Evolutionary conservation across 2,329 filamentous ascomycete genomes (phyloP).

Genomic region (Hysterium pulicare): DNA sequence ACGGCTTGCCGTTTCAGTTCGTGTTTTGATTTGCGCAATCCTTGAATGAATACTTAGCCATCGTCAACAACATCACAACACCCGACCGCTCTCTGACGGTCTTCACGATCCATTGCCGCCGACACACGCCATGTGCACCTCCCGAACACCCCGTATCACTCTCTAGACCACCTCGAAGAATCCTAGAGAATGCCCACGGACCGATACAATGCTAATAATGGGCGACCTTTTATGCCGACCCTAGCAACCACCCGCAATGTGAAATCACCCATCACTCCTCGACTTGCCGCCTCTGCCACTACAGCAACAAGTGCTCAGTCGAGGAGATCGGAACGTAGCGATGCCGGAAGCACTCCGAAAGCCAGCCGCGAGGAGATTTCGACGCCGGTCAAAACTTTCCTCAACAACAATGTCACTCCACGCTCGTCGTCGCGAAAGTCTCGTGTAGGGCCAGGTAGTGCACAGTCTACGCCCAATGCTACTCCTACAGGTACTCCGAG

Average conservation of each 20-base stretch:
- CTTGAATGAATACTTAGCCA: too few species aligned
- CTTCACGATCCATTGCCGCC: neutral
- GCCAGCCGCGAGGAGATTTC: conserved; percentile 49
- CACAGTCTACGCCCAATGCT: conserved; percentile 61
- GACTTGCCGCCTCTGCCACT: conserved; percentile 45
- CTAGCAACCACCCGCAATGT: conserved; percentile 59
- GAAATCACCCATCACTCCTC: conserved; percentile 54
- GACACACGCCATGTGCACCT: neutral
- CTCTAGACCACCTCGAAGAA: neutral
- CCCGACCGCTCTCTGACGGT: too few species aligned
- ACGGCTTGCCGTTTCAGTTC: neutral
- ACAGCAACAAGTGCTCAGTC: conserved; percentile 31
- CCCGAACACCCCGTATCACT: neutral
- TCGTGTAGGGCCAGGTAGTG: conserved; percentile 61
- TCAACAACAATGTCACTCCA: conserved; percentile 71
- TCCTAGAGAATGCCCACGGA: conserved; percentile 32
- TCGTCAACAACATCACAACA: neutral
- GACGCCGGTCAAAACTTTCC: conserved; percentile 53
- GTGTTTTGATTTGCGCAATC: neutral
- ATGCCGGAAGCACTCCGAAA: conserved; percentile 24
- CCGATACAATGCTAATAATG: conserved; percentile 46
- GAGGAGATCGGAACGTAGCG: conserved; percentile 24
- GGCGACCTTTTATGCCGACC: conserved; percentile 64
- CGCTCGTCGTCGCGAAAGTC: conserved; percentile 71
- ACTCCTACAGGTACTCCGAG: conserved; percentile 51